Conservation (phyloP, 176 grass and related monocot genomes). For the Ampelocalamus luodianensis region DNA sequence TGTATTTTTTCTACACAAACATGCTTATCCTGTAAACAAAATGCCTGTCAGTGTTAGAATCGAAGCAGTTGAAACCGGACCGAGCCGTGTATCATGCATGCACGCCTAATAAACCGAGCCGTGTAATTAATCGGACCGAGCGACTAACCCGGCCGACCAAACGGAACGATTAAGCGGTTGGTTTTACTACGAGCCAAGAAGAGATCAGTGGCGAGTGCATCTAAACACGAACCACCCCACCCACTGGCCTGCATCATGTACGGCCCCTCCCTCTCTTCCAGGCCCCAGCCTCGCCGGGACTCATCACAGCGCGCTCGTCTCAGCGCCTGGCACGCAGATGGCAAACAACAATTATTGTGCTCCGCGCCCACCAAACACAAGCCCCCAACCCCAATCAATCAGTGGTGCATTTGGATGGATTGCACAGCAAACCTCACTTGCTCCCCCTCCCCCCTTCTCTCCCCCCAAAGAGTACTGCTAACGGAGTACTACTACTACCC, state of each 20-base stretch:
- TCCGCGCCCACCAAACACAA: slow-evolving; percentile 36
- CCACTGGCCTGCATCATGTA: neutral
- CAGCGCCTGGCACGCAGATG: slow-evolving; percentile 18
- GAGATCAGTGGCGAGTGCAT: neutral
- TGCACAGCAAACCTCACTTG: slow-evolving; percentile 42
- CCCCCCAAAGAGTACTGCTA: neutral
- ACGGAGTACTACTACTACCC: neutral
- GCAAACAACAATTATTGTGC: slow-evolving; percentile 43
- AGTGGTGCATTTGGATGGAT: neutral
- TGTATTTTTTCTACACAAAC: neutral
- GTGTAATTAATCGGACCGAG: neutral
- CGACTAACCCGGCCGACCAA: slow-evolving; percentile 12
- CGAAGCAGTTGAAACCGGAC: neutral
- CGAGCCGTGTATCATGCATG: neutral
- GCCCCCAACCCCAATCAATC: neutral
- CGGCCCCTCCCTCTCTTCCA: neutral
- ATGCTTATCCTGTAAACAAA: neutral
- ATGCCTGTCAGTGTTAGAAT: neutral
- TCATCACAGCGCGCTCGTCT: slow-evolving; percentile 21
- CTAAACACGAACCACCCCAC: neutral
- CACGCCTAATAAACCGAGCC: neutral
- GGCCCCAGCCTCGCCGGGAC: slow-evolving; percentile 34
- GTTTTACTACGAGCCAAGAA: neutral
- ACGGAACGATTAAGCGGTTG: neutral
- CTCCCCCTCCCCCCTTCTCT: neutral